phyloP scores from a whole-genome alignment of 192 early-diverging fungal species.

The Geranomyces michiganensis region DNA sequence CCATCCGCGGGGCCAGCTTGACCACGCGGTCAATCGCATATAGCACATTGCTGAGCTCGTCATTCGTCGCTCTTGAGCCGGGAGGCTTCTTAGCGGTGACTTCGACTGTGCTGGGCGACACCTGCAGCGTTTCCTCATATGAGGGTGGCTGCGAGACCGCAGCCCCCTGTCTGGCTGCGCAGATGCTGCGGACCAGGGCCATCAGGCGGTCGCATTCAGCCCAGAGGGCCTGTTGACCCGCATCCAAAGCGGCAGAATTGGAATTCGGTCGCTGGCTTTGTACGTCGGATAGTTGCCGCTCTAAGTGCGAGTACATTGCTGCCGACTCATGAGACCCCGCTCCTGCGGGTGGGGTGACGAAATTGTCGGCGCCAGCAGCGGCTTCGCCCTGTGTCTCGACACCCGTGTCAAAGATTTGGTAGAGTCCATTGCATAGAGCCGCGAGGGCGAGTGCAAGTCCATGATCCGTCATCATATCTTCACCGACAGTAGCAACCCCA shows the following conservation, averaged over 20 bases:
- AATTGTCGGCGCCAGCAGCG: background rate
- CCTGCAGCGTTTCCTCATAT: conserved; percentile 21
- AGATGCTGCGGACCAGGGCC: conserved; percentile 39
- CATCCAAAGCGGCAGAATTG: background rate
- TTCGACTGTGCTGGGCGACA: background rate
- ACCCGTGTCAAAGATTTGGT: conserved; percentile 24
- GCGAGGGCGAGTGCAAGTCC: conserved; percentile 29
- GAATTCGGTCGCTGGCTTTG: background rate
- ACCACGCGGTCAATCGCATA: conserved; percentile 44
- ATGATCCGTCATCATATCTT: conserved; percentile 28
- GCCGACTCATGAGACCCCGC: background rate
- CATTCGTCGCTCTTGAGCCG: background rate
- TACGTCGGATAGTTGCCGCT: background rate
- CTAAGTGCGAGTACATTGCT: background rate
- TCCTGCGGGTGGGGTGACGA: background rate
- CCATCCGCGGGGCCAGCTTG: conserved; percentile 38
- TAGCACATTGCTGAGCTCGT: conserved; percentile 31
- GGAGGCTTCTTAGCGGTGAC: background rate
- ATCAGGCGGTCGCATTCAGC: conserved; percentile 44
- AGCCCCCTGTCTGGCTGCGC: conserved; percentile 11
- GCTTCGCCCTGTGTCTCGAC: background rate
- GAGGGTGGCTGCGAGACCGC: conserved; percentile 21
- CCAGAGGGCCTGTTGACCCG: conserved; percentile 38
- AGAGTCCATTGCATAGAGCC: conserved; percentile 33
- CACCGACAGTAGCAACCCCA: background rate